phyloP scores from a whole-genome alignment of 2,329 filamentous ascomycete species.

The Penicillium sp. region DNA sequence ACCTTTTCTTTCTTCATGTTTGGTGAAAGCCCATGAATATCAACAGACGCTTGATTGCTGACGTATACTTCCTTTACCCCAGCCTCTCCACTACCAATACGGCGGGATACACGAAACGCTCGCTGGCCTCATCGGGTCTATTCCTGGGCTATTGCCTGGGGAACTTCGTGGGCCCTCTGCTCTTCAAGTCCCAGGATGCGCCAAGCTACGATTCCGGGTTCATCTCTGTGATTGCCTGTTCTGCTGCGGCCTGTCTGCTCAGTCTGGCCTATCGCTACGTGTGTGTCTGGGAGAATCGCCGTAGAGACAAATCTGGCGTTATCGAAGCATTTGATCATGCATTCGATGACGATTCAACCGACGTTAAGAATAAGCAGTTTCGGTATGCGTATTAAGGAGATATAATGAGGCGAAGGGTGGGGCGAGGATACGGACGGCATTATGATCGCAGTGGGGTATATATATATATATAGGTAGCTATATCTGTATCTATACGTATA shows the following conservation, averaged over 20 bases:
- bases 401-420: too few species aligned
- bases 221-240: slow-evolving; percentile 43
- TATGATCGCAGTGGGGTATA: too few species aligned
- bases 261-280: slow-evolving; percentile 51
- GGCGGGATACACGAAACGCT: slow-evolving; percentile 58
- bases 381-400: too few species aligned
- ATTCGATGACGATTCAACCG: slow-evolving; percentile 59
- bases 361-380: slow-evolving; percentile 34
- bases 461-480: too few species aligned
- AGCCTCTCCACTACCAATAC: slow-evolving; percentile 54
- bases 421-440: too few species aligned
- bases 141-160: slow-evolving; percentile 58
- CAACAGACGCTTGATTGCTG: slow-evolving; percentile 22
- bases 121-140: slow-evolving; percentile 54
- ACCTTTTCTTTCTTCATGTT: too few species aligned
- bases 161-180: slow-evolving; percentile 53
- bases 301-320: slow-evolving; percentile 45
- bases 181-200: slow-evolving; percentile 48
- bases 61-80: slow-evolving; percentile 54
- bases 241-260: slow-evolving; percentile 40
- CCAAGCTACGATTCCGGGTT: slow-evolving; percentile 50
- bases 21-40: too few species aligned
- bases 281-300: slow-evolving; percentile 52
- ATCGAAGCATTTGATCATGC: slow-evolving; percentile 57
- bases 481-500: too few species aligned